These are phyloP conservation scores for Corchorus capsularis DNA, from an alignment of 345 rosid genomes.

Conservation along the genomic window DNA sequence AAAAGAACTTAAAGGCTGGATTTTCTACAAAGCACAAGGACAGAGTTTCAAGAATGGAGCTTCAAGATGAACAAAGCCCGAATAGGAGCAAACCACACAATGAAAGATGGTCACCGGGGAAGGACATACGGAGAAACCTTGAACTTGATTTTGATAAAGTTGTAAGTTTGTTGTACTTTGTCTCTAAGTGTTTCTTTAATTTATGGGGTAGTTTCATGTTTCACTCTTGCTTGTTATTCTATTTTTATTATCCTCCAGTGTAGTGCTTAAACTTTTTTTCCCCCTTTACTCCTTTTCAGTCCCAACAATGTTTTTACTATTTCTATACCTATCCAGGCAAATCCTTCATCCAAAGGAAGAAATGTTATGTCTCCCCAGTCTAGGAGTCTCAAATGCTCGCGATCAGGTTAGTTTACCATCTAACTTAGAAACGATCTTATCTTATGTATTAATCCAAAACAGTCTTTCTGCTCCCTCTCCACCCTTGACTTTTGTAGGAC, in stretches of 20 bases:
- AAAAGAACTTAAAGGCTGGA: conserved; percentile 6
- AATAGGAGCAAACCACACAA: conserved; percentile 16
- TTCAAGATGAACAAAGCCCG: conserved; percentile 11
- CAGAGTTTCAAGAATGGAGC: conserved; percentile 1
- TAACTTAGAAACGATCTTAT: not conserved
- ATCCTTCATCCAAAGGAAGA: conserved; percentile 23
- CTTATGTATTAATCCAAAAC: not conserved
- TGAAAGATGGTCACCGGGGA: conserved; percentile 15
- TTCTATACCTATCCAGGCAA: conserved; percentile 35
- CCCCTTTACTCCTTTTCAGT: not conserved
- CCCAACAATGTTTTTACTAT: not conserved
- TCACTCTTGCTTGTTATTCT: not conserved
- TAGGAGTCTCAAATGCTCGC: conserved; percentile 46
- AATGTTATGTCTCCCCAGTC: conserved; percentile 42
- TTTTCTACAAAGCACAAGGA: conserved; percentile 20
- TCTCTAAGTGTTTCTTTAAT: not conserved
- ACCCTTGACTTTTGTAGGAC: not conserved
- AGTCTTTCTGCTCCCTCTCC: not conserved
- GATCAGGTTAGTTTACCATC: conserved; percentile 50
- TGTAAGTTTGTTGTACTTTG: conserved; percentile 31
- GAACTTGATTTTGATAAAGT: conserved; percentile 36
- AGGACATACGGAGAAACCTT: conserved; percentile 34
- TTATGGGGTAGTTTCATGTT: conserved; percentile 5
- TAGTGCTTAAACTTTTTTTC: not conserved
- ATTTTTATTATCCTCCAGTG: not conserved